These are phyloP conservation scores for Leonotis leonurus DNA, from an alignment of 257 asterid genomes.

Conservation along the genomic window DNA sequence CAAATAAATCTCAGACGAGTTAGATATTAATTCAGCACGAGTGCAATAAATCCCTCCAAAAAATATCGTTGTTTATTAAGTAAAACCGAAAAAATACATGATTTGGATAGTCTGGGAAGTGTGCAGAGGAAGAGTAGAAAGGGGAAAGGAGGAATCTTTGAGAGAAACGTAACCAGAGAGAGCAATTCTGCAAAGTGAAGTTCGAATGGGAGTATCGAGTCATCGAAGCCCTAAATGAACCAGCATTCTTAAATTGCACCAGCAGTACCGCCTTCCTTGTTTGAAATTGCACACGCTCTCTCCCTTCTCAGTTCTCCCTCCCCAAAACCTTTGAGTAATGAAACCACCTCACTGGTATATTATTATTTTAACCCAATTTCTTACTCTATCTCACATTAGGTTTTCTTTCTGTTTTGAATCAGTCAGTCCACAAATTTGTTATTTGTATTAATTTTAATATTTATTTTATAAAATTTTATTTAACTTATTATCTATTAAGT, in stretches of 20 bases:
- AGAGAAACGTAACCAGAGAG: background rate
- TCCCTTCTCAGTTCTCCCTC: too few species aligned
- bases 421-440: too few species aligned
- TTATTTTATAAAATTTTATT: too few species aligned
- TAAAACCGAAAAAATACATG: too few species aligned
- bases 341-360: too few species aligned
- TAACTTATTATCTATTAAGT: too few species aligned
- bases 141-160: background rate
- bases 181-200: background rate
- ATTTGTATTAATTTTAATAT: too few species aligned
- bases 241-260: background rate
- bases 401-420: too few species aligned
- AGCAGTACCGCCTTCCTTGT: too few species aligned
- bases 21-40: background rate
- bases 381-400: too few species aligned
- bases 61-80: background rate
- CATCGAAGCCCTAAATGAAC: constrained; percentile 29
- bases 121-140: background rate
- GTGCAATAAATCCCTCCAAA: background rate
- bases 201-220: background rate
- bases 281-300: background rate
- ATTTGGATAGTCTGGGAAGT: background rate
- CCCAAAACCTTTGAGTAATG: too few species aligned
- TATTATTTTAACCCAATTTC: too few species aligned
- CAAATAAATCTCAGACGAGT: background rate